Conservation (phyloP, 2,329 filamentous ascomycete genomes). For the Penicillium crustosum region DNA sequence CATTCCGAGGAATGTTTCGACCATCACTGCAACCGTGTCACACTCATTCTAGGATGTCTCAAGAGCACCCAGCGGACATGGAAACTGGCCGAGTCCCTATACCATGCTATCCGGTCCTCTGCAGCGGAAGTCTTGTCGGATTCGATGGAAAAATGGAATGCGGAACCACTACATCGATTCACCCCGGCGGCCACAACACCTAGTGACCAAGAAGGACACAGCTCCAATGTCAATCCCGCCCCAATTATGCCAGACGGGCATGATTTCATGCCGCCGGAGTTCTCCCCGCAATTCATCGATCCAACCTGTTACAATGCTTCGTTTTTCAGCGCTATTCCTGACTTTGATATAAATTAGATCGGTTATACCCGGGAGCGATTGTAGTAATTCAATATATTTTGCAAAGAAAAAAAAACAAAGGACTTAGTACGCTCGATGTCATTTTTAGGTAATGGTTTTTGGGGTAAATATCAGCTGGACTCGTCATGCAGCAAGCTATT, state of each 20-base stretch:
- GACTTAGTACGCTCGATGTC: neutral
- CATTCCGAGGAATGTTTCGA: constrained; percentile 41
- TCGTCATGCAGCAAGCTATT: neutral
- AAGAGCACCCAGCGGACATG: constrained; percentile 34
- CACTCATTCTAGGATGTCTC: constrained; percentile 37
- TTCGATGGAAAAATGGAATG: constrained; percentile 30
- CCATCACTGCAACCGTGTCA: constrained; percentile 40
- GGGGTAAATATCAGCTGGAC: neutral
- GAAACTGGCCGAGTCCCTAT: constrained; percentile 31
- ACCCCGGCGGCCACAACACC: constrained; percentile 22
- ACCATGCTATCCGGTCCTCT: constrained; percentile 28
- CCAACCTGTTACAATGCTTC: constrained; percentile 34
- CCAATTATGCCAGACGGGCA: constrained; percentile 25
- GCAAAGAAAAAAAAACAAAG: neutral
- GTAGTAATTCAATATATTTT: neutral
- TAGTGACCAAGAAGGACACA: constrained; percentile 18
- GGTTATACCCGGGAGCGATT: neutral
- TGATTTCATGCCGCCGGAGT: constrained; percentile 28
- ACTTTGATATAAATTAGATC: constrained; percentile 27
- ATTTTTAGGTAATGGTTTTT: neutral
- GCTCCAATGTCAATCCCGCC: constrained; percentile 13
- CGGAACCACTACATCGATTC: constrained; percentile 26
- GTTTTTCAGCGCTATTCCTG: constrained; percentile 30
- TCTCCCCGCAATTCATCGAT: constrained; percentile 31
- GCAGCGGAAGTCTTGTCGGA: constrained; percentile 32